A percentile compares a stretch with the other conserved stretches of the same genome.
Evolutionary conservation across 1,139 yeast species (phyloP).

Genomic region (Suhomyces wounanorum): DNA sequence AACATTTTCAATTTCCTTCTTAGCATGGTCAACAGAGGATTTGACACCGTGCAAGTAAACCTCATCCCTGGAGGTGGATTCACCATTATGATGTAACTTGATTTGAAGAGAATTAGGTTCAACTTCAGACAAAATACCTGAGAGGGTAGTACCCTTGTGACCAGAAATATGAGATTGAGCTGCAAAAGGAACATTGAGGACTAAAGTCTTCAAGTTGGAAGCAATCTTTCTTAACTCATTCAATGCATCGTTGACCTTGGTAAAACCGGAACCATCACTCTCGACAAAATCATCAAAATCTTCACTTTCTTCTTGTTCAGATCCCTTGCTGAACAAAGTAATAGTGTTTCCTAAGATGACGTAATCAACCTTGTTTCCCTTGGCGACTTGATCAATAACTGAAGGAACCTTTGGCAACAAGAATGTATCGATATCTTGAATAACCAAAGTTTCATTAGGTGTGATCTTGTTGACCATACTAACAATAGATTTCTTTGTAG

Average conservation of each 20-base stretch:
- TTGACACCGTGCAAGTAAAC: conserved; percentile 65
- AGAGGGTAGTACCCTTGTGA: conserved; percentile 58
- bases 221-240: conserved; percentile 62
- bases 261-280: conserved; percentile 35
- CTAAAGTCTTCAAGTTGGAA: conserved; percentile 51
- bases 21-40: conserved; percentile 54
- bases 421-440: conserved; percentile 71
- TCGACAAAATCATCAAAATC: conserved; percentile 36
- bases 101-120: conserved; percentile 43
- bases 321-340: conserved; percentile 38
- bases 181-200: conserved; percentile 52
- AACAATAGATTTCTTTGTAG: conserved; percentile 66
- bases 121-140: conserved; percentile 45
- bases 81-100: conserved; percentile 43
- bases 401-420: conserved; percentile 56
- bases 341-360: conserved; percentile 53
- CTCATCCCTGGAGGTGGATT: conserved; percentile 48
- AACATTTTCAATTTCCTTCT: conserved; percentile 53
- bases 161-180: conserved; percentile 64
- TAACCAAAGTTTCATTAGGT: conserved; percentile 61
- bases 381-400: conserved; percentile 47
- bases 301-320: conserved; percentile 26
- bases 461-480: conserved; percentile 69
- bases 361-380: conserved; percentile 52
- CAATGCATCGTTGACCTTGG: conserved; percentile 51